Conservation (phyloP, 805 yeast species). For the Debaryomyces maramus region DNA sequence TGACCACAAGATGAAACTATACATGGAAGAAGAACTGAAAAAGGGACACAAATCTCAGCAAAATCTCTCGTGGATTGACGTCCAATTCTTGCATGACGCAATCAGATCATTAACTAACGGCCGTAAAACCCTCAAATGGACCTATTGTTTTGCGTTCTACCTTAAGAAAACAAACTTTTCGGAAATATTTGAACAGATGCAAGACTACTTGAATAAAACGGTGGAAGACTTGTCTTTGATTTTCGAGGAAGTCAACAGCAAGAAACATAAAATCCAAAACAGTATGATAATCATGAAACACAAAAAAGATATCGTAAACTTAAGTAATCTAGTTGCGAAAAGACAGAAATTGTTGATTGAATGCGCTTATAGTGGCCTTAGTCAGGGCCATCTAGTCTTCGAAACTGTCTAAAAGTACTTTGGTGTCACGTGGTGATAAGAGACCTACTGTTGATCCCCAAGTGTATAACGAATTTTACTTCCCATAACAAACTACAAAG, state of each 20-base stretch:
- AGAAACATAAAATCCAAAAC: constrained; percentile 23
- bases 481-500: too few species aligned
- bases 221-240: constrained; percentile 70
- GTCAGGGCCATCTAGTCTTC: constrained; percentile 30
- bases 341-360: constrained; percentile 44
- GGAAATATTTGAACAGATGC: constrained; percentile 68
- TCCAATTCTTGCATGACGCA: constrained; percentile 77
- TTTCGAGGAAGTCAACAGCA: constrained; percentile 44
- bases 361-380: constrained; percentile 43
- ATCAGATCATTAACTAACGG: constrained; percentile 64
- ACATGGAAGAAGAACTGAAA: constrained; percentile 58
- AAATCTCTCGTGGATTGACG: constrained; percentile 75
- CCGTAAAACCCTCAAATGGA: constrained; percentile 83
- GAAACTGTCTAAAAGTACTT: constrained; percentile 6
- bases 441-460: too few species aligned
- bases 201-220: constrained; percentile 58
- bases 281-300: constrained; percentile 34
- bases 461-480: too few species aligned
- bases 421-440: background rate
- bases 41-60: constrained; percentile 21
- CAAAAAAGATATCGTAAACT: constrained; percentile 41
- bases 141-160: constrained; percentile 79
- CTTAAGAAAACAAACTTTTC: constrained; percentile 54
- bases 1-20: constrained; percentile 58
- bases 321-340: constrained; percentile 41